Conservation (phyloP, 192 early-diverging fungal genomes). For the Umbelopsis sp. region DNA sequence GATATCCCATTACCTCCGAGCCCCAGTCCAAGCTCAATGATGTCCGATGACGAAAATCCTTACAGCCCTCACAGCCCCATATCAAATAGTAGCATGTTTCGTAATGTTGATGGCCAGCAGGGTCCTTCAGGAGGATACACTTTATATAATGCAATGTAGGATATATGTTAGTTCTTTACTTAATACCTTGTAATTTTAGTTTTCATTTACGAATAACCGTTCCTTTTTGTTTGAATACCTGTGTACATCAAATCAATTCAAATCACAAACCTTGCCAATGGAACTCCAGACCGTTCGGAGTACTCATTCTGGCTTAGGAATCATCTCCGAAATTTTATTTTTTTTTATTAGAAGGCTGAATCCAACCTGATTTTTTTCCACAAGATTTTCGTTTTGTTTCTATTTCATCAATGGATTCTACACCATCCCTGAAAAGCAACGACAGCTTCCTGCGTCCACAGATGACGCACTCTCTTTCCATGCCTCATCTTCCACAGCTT, state of each 20-base stretch:
- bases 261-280: too few relatives aligned
- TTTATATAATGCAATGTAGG: background rate
- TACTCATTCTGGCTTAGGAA: too few relatives aligned
- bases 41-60: slow-evolving; percentile 20
- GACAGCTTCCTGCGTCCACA: background rate
- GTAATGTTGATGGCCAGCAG: background rate
- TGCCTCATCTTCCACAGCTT: slow-evolving; percentile 5
- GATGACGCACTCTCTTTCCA: background rate
- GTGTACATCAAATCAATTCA: too few relatives aligned
- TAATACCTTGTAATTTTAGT: background rate
- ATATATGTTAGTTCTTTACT: background rate
- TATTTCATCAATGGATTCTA: background rate
- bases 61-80: slow-evolving; percentile 14
- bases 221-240: too few relatives aligned
- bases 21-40: slow-evolving; percentile 24
- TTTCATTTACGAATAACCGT: too few relatives aligned
- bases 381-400: background rate
- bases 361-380: too few relatives aligned
- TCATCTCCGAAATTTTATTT: background rate
- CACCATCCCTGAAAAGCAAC: background rate
- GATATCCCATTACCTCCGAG: slow-evolving; percentile 25
- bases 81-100: background rate
- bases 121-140: background rate
- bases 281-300: too few relatives aligned
- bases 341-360: background rate